Evolutionary conservation across 2,329 filamentous ascomycete genomes (phyloP).

Genomic region (Chrysosporium queenslandicum): DNA sequence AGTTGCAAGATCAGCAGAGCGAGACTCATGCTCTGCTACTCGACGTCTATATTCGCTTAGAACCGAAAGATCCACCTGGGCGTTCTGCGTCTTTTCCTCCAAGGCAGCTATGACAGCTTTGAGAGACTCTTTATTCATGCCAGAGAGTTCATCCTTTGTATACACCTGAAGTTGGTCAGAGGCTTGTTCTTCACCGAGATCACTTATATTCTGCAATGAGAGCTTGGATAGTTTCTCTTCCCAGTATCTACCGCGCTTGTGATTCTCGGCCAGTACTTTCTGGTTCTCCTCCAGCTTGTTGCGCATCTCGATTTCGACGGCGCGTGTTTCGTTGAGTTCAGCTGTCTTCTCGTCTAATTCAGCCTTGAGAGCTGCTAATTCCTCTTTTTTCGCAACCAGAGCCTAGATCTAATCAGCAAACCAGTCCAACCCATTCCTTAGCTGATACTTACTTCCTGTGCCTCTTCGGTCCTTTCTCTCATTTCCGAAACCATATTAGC

Average conservation of each 20-base stretch:
- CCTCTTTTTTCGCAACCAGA: constrained; percentile 67
- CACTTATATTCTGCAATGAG: constrained; percentile 66
- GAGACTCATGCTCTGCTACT: constrained; percentile 68
- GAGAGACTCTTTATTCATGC: constrained; percentile 52
- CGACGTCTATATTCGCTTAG: constrained; percentile 79
- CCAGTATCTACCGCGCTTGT: constrained; percentile 77
- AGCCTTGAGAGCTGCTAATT: constrained; percentile 66
- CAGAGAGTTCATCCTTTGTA: constrained; percentile 58
- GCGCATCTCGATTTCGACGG: constrained; percentile 91
- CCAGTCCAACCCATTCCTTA: not conserved
- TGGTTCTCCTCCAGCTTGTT: constrained; percentile 96
- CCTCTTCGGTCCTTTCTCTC: constrained; percentile 65
- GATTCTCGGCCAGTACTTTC: constrained; percentile 75
- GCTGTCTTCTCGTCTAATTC: constrained; percentile 78
- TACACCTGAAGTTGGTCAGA: constrained; percentile 57
- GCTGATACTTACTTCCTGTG: constrained; percentile 50
- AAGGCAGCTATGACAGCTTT: constrained; percentile 56
- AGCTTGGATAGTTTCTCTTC: constrained; percentile 81
- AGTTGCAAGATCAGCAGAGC: constrained; percentile 71
- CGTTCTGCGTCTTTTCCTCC: constrained; percentile 70
- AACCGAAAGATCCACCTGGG: constrained; percentile 79
- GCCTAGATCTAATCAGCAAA: constrained; percentile 35
- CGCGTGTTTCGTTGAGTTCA: constrained; percentile 80
- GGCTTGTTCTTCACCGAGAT: constrained; percentile 49
- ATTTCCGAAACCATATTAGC: constrained; percentile 63